Conservation (phyloP, 768 basidiomycete genomes). For the Tricholoma hemisulphureum region DNA sequence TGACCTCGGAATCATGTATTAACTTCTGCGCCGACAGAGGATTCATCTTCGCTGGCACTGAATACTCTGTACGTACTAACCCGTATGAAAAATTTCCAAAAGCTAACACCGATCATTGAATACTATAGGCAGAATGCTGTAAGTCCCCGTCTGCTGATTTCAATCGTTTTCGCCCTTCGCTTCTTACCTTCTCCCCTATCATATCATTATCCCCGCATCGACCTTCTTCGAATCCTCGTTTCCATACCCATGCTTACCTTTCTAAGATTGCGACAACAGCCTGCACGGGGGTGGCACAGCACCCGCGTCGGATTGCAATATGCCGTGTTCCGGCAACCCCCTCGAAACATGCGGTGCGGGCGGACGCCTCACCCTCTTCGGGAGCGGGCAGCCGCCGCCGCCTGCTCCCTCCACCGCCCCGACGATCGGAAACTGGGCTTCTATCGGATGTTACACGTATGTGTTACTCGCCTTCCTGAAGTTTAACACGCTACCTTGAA, state of each 20-base stretch:
- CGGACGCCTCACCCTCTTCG: slow-evolving; percentile 59
- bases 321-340: slow-evolving; percentile 58
- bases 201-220: slow-evolving; percentile 4
- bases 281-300: slow-evolving; percentile 47
- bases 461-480: slow-evolving; percentile 14
- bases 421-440: slow-evolving; percentile 61
- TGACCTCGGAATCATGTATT: slow-evolving; percentile 61
- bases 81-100: neutral
- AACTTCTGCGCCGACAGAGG: slow-evolving; percentile 43
- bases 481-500: slow-evolving; percentile 24
- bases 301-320: slow-evolving; percentile 54
- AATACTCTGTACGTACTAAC: slow-evolving; percentile 41
- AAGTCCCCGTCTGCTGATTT: slow-evolving; percentile 14
- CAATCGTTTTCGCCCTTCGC: neutral
- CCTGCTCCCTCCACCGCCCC: slow-evolving; percentile 51
- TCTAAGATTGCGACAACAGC: slow-evolving; percentile 61
- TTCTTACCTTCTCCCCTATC: slow-evolving; percentile 1
- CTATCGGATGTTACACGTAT: slow-evolving; percentile 75
- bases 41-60: slow-evolving; percentile 68
- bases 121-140: slow-evolving; percentile 54
- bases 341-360: slow-evolving; percentile 61
- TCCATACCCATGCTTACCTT: neutral
- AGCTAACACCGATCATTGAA: neutral
- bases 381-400: slow-evolving; percentile 58
- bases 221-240: neutral